Evolutionary conservation across 345 rosid genomes (phyloP), one percentile per base, ranked within the genome.

Genomic region (Eucalyptus polybractea): DNA sequence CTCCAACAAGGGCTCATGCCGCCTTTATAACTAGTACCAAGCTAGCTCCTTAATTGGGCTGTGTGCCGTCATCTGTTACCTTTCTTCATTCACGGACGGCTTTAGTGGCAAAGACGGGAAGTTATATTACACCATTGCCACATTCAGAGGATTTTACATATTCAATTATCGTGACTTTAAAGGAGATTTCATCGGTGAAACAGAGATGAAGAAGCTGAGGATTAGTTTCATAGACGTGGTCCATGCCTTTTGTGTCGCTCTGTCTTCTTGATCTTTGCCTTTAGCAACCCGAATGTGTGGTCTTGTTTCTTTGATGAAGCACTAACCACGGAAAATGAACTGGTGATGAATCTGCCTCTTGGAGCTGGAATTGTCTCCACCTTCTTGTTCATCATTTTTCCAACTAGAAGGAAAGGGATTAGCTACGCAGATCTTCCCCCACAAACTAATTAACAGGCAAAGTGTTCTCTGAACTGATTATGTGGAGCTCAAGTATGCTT

Each of bases 41-140:
- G 91, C 95, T 10, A 31, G 88, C 25, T 31, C 88, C 40, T 31
- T 92, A n/a, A 88, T 96, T 50, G 50, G 72, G 6, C 3, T 67
- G 11, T 91, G 93, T 60, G 90, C 94, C 4, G 12, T 90, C 29
- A 54, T 89, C 7, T 92, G 97, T 87, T 92, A 93, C 76, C 65
- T 95, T 80, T 93, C 94, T 88, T 93, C 94, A 40, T 95, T 95
- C 92, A 94, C 94, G 3, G 95, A 96, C 65, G 94, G 95, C 87
- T 91, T 94, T 89, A 21, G 49, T 5, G 94, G 90, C 14, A 65
- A 72, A 27, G 91, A 93, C 24, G 91, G 92, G 21, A 91, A 90
- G 76, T 69, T 95, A 40, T 92, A 91, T 87, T 92, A 94, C 45
- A 94, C 95, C 5, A 50, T 96, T 1, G 98, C 96, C 87, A 95